Conservation (phyloP, 768 basidiomycete genomes). For the Russula brevipes region DNA sequence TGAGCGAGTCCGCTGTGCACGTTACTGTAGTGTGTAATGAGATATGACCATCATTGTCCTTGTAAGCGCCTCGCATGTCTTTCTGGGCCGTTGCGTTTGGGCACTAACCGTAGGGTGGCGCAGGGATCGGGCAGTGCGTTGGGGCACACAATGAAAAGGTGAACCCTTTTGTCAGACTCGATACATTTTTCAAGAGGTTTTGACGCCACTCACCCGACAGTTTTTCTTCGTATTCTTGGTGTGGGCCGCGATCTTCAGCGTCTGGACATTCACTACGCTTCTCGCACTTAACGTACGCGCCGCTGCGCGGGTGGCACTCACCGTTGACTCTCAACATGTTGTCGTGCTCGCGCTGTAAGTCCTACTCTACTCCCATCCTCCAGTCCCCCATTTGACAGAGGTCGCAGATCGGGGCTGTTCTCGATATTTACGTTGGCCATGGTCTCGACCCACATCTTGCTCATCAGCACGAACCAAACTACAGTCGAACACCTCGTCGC, state of each 20-base stretch:
- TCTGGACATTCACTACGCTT: conserved; percentile 60
- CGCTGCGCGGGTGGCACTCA: conserved; percentile 24
- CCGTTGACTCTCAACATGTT: conserved; percentile 62
- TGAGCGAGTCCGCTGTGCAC: background rate
- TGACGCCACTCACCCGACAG: conserved; percentile 32
- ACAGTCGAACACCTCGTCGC: conserved; percentile 74
- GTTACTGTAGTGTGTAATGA: conserved; percentile 62
- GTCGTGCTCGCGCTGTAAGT: conserved; percentile 72
- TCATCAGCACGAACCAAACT: conserved; percentile 61
- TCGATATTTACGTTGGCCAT: conserved; percentile 61
- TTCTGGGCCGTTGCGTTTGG: background rate
- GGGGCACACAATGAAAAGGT: conserved; percentile 91
- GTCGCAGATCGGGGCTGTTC: conserved; percentile 61
- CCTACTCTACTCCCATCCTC: background rate
- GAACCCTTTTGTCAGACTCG: conserved; percentile 16
- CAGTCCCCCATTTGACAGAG: background rate
- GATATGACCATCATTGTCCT: conserved; percentile 88
- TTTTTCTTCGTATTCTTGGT: conserved; percentile 81
- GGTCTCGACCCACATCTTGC: conserved; percentile 49
- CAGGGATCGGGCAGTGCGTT: conserved; percentile 92
- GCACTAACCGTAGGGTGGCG: conserved; percentile 12
- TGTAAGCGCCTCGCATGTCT: conserved; percentile 43
- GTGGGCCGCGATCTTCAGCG: conserved; percentile 54
- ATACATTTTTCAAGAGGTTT: background rate
- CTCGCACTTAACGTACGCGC: conserved; percentile 46